Percentiles rank a stretch among this genome's conserved stretches.
phyloP scores from a whole-genome alignment of 768 basidiomycete species.

The Xerocomellus chrysenteron region DNA sequence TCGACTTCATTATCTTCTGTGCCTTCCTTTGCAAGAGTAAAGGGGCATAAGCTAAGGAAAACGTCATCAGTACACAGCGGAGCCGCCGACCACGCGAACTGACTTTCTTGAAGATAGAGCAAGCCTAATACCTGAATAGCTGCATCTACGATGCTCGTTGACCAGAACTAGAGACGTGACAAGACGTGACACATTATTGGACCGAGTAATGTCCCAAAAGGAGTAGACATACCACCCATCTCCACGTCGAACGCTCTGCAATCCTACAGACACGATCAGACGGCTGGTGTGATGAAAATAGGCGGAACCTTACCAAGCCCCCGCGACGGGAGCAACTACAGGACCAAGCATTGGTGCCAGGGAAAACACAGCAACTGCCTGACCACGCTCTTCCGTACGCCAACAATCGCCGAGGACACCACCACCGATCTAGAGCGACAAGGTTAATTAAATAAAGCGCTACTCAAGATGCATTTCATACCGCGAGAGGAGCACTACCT shows the following conservation, averaged over 20 bases:
- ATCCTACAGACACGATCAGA: slow-evolving; percentile 37
- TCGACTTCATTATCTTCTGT: slow-evolving; percentile 38
- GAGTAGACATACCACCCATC: slow-evolving; percentile 57
- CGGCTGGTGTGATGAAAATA: neutral
- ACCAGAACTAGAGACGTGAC: slow-evolving; percentile 52
- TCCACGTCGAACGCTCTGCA: slow-evolving; percentile 61
- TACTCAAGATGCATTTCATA: slow-evolving; percentile 12
- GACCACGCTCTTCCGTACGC: slow-evolving; percentile 59
- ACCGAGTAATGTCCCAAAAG: neutral
- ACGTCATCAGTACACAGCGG: slow-evolving; percentile 6
- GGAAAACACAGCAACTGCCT: slow-evolving; percentile 62
- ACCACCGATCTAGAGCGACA: slow-evolving; percentile 50
- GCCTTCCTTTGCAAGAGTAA: slow-evolving; percentile 52
- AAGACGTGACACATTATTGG: neutral
- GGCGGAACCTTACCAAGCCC: slow-evolving; percentile 46
- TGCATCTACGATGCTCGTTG: slow-evolving; percentile 57
- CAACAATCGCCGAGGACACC: slow-evolving; percentile 67
- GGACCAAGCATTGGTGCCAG: slow-evolving; percentile 67
- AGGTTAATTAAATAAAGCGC: neutral
- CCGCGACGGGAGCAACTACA: slow-evolving; percentile 60
- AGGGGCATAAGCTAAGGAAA: slow-evolving; percentile 26
- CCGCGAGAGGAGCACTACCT: slow-evolving; percentile 65
- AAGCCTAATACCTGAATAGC: slow-evolving; percentile 55
- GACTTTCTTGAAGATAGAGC: slow-evolving; percentile 63
- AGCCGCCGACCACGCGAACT: slow-evolving; percentile 14